A percentile compares a stretch with the other conserved stretches of the same genome.
Evolutionary conservation across 2,329 filamentous ascomycete species (phyloP).

Genomic region (Torrubiella hemipterigena): DNA sequence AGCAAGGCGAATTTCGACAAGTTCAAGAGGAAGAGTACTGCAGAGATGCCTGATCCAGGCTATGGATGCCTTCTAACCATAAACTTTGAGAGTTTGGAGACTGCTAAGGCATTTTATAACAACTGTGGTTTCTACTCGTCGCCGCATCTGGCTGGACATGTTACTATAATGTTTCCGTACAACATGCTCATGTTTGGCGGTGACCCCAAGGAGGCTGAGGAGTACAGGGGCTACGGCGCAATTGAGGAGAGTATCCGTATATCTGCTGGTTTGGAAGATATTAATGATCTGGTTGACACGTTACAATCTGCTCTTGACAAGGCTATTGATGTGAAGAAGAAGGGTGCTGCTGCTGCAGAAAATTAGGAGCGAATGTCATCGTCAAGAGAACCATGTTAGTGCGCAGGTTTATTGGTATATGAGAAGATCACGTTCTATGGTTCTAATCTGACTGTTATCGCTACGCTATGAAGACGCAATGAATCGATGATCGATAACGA

Average conservation of each 20-base stretch:
- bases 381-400: too few species aligned
- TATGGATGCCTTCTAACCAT: constrained; percentile 27
- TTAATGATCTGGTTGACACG: constrained; percentile 18
- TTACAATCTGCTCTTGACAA: neutral
- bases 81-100: constrained; percentile 23
- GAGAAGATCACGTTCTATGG: too few species aligned
- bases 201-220: constrained; percentile 20
- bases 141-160: constrained; percentile 40
- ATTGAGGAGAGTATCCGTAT: constrained; percentile 30
- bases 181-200: constrained; percentile 30
- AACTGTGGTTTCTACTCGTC: constrained; percentile 1
- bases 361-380: too few species aligned
- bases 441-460: too few species aligned
- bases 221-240: constrained; percentile 25
- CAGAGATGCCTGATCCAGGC: neutral
- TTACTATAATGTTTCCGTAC: constrained; percentile 36
- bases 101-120: constrained; percentile 29
- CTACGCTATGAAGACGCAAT: too few species aligned
- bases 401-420: too few species aligned
- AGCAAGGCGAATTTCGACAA: constrained; percentile 19
- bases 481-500: too few species aligned
- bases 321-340: constrained; percentile 3
- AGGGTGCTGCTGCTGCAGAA: too few species aligned
- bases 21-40: constrained; percentile 12
- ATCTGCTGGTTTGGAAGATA: constrained; percentile 33